Evolutionary conservation across 1,139 yeast genomes (phyloP).

Genomic region (Taiozyma onychis): DNA sequence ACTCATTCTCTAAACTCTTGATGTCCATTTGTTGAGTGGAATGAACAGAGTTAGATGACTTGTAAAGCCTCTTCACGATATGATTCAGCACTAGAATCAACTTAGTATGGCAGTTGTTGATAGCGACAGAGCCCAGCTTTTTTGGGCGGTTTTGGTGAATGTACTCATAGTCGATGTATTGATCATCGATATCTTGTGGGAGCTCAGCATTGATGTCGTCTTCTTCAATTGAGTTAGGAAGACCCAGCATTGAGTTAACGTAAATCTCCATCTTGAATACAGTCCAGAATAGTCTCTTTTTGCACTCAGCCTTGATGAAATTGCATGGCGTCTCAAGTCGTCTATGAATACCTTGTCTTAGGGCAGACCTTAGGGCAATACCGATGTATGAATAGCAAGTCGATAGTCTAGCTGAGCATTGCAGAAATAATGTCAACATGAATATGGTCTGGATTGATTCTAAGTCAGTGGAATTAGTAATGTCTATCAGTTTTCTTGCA

Average conservation of each 20-base stretch:
- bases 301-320: conserved; percentile 73
- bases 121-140: conserved; percentile 59
- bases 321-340: conserved; percentile 35
- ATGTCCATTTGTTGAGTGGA: conserved; percentile 38
- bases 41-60: conserved; percentile 27
- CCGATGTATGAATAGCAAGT: conserved; percentile 90
- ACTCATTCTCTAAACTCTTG: conserved; percentile 54
- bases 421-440: conserved; percentile 67
- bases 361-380: conserved; percentile 75
- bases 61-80: conserved; percentile 43
- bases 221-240: conserved; percentile 55
- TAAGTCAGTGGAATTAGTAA: conserved; percentile 55
- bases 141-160: conserved; percentile 28
- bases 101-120: conserved; percentile 78
- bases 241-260: conserved; percentile 78
- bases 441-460: conserved; percentile 68
- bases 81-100: conserved; percentile 53
- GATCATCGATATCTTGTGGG: conserved; percentile 82
- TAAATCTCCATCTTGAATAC: conserved; percentile 87
- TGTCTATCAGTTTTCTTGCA: conserved; percentile 71
- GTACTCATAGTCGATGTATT: conserved; percentile 56
- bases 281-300: conserved; percentile 83
- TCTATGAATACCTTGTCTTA: conserved; percentile 77
- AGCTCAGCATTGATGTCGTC: conserved; percentile 79
- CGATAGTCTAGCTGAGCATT: conserved; percentile 80